These are phyloP conservation scores for Clitoria ternatea DNA, from an alignment of 306 rosid genomes.

Conservation along the genomic window DNA sequence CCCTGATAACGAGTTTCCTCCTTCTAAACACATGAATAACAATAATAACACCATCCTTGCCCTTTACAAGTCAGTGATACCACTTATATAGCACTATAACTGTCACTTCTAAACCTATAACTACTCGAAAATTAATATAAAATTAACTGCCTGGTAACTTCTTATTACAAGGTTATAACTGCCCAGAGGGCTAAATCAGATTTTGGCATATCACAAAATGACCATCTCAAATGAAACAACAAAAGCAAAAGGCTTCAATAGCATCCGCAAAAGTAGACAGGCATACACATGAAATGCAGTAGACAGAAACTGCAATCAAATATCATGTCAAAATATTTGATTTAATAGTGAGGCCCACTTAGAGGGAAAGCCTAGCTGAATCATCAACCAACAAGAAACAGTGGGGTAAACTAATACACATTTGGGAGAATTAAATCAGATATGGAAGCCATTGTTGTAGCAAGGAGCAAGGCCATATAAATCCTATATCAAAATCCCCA, in stretches of 20 bases:
- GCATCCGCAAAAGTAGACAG: neutral
- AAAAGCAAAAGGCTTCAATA: constrained; percentile 11
- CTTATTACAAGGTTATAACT: no score
- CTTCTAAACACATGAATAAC: no score
- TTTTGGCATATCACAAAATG: no score
- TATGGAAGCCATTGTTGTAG: neutral
- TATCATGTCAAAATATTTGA: constrained; percentile 5
- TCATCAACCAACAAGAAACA: neutral
- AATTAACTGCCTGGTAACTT: no score
- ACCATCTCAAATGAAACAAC: neutral
- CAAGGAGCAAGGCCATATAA: neutral
- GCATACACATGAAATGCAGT: neutral
- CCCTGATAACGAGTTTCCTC: no score
- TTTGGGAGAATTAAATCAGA: neutral
- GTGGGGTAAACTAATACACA: neutral
- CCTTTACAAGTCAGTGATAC: no score
- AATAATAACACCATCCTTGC: no score
- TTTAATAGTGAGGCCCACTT: neutral
- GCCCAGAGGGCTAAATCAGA: no score
- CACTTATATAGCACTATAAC: no score
- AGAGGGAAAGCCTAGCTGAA: neutral
- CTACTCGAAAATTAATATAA: no score
- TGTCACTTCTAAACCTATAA: no score
- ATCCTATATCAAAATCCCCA: neutral
- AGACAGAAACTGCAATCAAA: neutral